These are phyloP conservation scores for Penicillium antarcticum DNA, from an alignment of 495 filamentous ascomycete species.

Conservation along the genomic window DNA sequence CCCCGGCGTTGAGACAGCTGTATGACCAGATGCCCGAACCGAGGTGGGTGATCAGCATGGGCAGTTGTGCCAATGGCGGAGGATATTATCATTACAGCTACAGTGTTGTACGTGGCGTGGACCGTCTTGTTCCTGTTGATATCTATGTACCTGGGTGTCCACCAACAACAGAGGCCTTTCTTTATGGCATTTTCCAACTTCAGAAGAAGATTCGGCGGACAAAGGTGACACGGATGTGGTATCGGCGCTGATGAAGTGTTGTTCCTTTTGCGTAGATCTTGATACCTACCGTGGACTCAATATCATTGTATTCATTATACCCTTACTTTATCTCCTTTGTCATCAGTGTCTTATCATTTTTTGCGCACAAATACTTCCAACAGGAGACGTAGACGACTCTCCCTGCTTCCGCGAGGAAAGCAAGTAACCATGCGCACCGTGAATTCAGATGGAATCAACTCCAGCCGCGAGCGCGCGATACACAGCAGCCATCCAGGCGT, in stretches of 20 bases:
- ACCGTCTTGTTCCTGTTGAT: slow-evolving; percentile 88
- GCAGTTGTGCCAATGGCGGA: slow-evolving; percentile 86
- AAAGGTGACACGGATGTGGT: slow-evolving; percentile 44
- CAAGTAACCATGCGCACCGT: too few relatives aligned
- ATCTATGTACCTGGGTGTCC: slow-evolving; percentile 92
- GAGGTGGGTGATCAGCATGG: slow-evolving; percentile 90
- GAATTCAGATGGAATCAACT: too few relatives aligned
- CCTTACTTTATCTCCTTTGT: too few relatives aligned
- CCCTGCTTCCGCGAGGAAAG: too few relatives aligned
- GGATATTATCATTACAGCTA: slow-evolving; percentile 96
- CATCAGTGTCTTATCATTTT: too few relatives aligned
- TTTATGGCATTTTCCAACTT: slow-evolving; percentile 83
- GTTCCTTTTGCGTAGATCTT: too few relatives aligned
- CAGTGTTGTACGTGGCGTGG: slow-evolving; percentile 80
- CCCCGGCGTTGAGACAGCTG: slow-evolving; percentile 80
- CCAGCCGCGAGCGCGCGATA: too few relatives aligned
- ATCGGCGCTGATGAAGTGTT: slow-evolving; percentile 6
- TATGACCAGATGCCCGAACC: slow-evolving; percentile 97
- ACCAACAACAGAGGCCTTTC: slow-evolving; percentile 81
- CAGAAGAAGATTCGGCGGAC: slow-evolving; percentile 87
- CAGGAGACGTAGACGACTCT: too few relatives aligned
- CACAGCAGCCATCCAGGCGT: too few relatives aligned
- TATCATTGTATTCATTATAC: too few relatives aligned
- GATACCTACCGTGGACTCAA: too few relatives aligned
- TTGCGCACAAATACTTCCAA: too few relatives aligned